These are phyloP conservation scores for Galeopsis tetrahit DNA, from an alignment of 257 asterid genomes.

Conservation along the genomic window DNA sequence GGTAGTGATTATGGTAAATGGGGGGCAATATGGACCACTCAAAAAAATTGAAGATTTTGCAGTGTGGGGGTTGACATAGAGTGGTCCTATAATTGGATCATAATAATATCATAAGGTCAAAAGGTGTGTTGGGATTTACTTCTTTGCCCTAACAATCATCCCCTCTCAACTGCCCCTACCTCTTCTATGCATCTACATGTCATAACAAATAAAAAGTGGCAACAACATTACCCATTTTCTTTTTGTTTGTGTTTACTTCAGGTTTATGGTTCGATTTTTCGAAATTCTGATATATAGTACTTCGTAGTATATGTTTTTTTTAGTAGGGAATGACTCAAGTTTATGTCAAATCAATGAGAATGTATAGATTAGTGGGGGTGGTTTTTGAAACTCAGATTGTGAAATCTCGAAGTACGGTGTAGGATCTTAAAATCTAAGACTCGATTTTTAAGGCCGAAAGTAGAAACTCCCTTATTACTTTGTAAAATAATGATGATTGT, in stretches of 20 bases:
- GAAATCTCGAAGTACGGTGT: too few relatives aligned
- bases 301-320: too few relatives aligned
- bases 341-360: too few relatives aligned
- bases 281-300: too few relatives aligned
- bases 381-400: too few relatives aligned
- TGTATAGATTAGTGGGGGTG: too few relatives aligned
- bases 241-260: background rate
- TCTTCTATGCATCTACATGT: conserved; percentile 6
- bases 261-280: too few relatives aligned
- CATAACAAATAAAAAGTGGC: background rate
- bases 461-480: too few relatives aligned
- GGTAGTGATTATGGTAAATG: conserved; percentile 29
- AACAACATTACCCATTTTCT: background rate
- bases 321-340: too few relatives aligned
- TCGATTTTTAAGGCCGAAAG: too few relatives aligned
- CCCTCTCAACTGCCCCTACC: conserved; percentile 26
- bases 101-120: conserved; percentile 19
- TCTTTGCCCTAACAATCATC: conserved; percentile 29
- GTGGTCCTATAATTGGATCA: conserved; percentile 44
- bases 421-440: too few relatives aligned
- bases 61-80: conserved; percentile 30
- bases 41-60: conserved; percentile 34
- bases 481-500: conserved; percentile 7
- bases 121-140: background rate
- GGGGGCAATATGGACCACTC: conserved; percentile 48